Evolutionary conservation across 2,329 filamentous ascomycete genomes (phyloP).

Genomic region (Botrytis sinoallii): DNA sequence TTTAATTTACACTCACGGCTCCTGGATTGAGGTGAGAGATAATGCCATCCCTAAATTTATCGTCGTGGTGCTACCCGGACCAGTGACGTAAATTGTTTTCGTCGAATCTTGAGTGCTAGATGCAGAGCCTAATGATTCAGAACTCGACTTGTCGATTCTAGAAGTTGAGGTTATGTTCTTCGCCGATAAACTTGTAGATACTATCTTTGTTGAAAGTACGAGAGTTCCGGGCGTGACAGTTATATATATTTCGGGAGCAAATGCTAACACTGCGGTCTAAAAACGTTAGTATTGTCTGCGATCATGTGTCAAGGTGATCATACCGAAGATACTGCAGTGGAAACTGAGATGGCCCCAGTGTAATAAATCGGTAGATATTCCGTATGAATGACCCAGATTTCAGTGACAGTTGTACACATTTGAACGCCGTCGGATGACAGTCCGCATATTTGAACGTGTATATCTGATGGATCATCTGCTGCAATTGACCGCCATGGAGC

Average conservation of each 20-base stretch:
- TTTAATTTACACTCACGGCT: not conserved
- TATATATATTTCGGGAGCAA: conserved; percentile 24
- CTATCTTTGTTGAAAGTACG: conserved; percentile 23
- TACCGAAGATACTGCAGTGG: conserved; percentile 27
- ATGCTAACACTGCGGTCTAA: conserved; percentile 24
- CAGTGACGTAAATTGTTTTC: conserved; percentile 9
- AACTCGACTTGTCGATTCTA: not conserved
- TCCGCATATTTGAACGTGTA: conserved; percentile 28
- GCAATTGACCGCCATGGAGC: conserved; percentile 33
- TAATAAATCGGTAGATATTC: conserved; percentile 24
- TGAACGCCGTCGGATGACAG: conserved; percentile 9
- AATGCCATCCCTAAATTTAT: not conserved
- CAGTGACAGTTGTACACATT: conserved; percentile 24
- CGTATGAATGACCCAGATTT: conserved; percentile 30
- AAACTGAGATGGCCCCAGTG: conserved; percentile 26
- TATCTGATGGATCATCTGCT: conserved; percentile 24
- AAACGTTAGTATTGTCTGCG: not conserved
- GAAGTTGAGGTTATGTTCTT: conserved; percentile 13
- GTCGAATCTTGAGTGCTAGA: not conserved
- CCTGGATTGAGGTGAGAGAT: not conserved
- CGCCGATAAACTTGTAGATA: not conserved
- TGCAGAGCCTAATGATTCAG: not conserved
- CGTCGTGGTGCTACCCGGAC: not conserved
- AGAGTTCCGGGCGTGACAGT: conserved; percentile 23
- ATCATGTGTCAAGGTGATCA: not conserved